Evolutionary conservation across 345 rosid species (phyloP).

Genomic region (Bruguiera gymnorhiza): DNA sequence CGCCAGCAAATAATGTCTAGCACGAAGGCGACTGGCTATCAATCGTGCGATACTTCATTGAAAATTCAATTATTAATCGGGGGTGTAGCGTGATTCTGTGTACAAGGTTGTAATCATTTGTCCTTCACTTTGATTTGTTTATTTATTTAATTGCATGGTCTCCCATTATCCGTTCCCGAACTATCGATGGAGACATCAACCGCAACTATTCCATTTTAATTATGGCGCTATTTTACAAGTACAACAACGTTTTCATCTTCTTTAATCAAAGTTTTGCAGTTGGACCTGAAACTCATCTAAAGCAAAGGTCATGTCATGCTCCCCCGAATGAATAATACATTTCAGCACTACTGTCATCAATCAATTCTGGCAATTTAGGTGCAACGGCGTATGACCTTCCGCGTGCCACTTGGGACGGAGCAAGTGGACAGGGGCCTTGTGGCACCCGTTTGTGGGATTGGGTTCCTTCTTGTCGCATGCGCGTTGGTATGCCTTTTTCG

Average conservation of each 20-base stretch:
- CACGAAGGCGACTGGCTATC: too few relatives aligned
- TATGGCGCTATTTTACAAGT: conserved; percentile 15
- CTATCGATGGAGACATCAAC: neutral
- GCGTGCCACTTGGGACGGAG: conserved; percentile 7
- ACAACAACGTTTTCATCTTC: conserved; percentile 24
- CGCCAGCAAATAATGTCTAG: neutral
- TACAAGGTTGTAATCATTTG: too few relatives aligned
- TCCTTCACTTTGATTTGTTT: neutral
- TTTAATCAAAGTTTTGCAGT: neutral
- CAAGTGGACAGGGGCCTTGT: too few relatives aligned
- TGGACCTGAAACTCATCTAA: neutral
- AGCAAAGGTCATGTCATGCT: neutral
- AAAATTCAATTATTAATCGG: too few relatives aligned
- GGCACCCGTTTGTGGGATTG: too few relatives aligned
- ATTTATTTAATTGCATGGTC: conserved; percentile 10
- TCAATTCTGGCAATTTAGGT: conserved; percentile 32
- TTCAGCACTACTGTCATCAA: conserved; percentile 12
- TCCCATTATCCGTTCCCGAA: neutral
- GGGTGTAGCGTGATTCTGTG: too few relatives aligned
- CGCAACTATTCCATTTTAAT: neutral
- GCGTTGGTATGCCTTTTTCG: too few relatives aligned
- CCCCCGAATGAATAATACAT: neutral
- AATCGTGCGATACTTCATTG: too few relatives aligned
- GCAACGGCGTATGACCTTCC: conserved; percentile 33
- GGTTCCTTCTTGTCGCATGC: too few relatives aligned